These are phyloP conservation scores for Podaxis sp. DNA, from an alignment of 768 basidiomycete genomes.

Conservation along the genomic window DNA sequence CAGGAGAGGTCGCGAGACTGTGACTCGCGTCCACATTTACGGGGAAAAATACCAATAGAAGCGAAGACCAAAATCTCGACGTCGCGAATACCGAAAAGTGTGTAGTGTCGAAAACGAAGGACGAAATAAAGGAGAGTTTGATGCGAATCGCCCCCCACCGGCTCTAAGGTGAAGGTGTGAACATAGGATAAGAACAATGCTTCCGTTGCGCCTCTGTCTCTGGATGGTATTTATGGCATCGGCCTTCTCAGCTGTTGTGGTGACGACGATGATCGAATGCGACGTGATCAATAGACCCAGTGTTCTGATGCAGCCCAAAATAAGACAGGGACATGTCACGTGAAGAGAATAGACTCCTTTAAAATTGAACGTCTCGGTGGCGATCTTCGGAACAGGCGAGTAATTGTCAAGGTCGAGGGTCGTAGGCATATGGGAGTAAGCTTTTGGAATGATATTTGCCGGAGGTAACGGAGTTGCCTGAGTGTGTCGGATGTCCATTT, in stretches of 20 bases:
- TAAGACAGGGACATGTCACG: background rate
- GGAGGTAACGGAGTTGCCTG: too few species aligned
- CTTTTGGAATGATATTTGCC: too few species aligned
- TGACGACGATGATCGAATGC: constrained; percentile 3
- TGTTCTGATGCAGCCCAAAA: constrained; percentile 10
- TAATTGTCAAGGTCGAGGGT: too few species aligned
- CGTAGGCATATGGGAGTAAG: too few species aligned
- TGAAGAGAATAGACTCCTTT: background rate
- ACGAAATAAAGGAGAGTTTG: background rate
- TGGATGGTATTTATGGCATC: background rate
- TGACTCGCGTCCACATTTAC: constrained; percentile 10
- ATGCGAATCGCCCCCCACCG: background rate
- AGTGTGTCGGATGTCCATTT: too few species aligned
- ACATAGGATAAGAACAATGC: background rate
- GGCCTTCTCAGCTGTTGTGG: background rate
- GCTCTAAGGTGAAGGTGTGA: background rate
- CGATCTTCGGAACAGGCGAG: background rate
- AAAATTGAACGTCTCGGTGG: background rate
- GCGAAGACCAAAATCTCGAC: background rate
- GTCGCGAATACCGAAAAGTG: background rate
- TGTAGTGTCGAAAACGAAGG: background rate
- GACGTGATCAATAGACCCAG: constrained; percentile 5
- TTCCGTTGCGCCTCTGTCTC: background rate
- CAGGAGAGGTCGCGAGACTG: constrained; percentile 8
- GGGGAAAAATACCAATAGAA: background rate